Conservation (phyloP, 2,329 filamentous ascomycete genomes). For the Zymoseptoria brevis region DNA sequence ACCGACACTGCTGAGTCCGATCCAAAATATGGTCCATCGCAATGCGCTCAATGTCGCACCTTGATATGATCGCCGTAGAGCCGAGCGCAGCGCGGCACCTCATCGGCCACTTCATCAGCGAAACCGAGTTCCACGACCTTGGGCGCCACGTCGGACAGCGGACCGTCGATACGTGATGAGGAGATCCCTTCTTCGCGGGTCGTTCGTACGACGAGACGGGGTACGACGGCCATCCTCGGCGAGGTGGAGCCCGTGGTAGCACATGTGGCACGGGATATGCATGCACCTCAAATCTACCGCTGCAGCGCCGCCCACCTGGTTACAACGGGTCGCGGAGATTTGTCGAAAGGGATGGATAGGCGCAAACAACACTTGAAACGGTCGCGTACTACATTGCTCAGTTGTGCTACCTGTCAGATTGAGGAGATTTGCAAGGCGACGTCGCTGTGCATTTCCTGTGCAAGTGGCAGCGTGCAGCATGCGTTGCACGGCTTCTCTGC, state of each 20-base stretch:
- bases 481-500: background rate
- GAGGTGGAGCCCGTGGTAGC: background rate
- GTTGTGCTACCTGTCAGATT: conserved; percentile 10
- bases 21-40: background rate
- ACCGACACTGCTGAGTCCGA: background rate
- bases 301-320: background rate
- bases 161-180: background rate
- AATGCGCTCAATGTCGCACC: background rate
- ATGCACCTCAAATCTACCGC: background rate
- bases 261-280: background rate
- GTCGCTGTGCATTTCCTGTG: background rate
- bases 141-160: background rate
- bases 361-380: background rate
- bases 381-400: background rate
- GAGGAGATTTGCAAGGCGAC: background rate
- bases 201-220: background rate
- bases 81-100: background rate
- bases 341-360: background rate
- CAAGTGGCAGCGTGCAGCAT: background rate
- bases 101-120: background rate
- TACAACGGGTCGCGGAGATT: background rate
- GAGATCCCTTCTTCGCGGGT: background rate
- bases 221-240: background rate
- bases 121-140: background rate
- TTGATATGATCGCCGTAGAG: background rate